Evolutionary conservation across 148 eudicot genomes (phyloP), one percentile per base, ranked within the genome.

Genomic region (Pouteria glomerata): DNA sequence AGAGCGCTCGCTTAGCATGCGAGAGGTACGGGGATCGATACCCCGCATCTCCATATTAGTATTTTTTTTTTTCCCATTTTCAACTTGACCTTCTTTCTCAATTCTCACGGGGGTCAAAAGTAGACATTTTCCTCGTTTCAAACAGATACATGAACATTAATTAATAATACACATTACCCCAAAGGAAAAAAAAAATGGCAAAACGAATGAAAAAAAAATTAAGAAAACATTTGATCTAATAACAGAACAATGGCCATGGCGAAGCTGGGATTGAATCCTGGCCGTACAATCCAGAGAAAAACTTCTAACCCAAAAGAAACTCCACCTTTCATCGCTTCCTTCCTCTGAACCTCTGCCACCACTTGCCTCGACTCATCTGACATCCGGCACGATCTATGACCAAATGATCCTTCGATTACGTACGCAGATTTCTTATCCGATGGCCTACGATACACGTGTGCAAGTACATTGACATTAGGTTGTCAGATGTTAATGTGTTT

Each of bases 1-100:
- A 90, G 96, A 90, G 98, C 94, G 91, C 91, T 90, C 98, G 97
- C 98, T 93, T 90, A 93, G 96, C 92, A 90, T 90, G 94, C 92
- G 94, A 93, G 98, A 93, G 97, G 98, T 79, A 90, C 88, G 98
- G 98, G 92, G 92, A 93, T 93, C 96, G 94, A 93, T 90, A 87
- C 98, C 96, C 96, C 92, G 89, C 96, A 87, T 93, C 96, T 85
- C 88, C 88, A 85, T 59, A n/a, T n/a, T n/a, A n/a, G n/a, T n/a
- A n/a, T n/a, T n/a, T n/a, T n/a, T n/a, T n/a, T n/a, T n/a, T n/a
- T n/a, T n/a, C n/a, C n/a, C n/a, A n/a, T n/a, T n/a, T n/a, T n/a
- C n/a, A n/a, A n/a, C n/a, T n/a, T n/a, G n/a, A n/a, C n/a, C n/a
- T n/a, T n/a, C n/a, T n/a, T n/a, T n/a, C n/a, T n/a, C n/a, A n/a